Evolutionary conservation across 345 rosid genomes (phyloP).

Genomic region (Odontarrhena argentea): DNA sequence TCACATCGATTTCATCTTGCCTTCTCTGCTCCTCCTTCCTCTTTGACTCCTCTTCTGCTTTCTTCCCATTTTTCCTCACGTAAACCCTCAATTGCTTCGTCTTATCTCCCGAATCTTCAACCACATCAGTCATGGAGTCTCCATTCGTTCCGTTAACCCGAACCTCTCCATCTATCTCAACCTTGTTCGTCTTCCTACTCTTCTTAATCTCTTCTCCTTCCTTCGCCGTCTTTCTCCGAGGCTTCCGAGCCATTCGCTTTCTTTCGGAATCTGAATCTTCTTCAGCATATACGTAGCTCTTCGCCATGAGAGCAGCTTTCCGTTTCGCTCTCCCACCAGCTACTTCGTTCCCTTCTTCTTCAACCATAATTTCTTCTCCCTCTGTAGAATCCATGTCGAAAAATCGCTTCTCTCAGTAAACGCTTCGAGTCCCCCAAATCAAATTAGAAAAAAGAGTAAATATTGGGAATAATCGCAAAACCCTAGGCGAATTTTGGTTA

Average conservation of each 20-base stretch:
- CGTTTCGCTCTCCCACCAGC: background rate
- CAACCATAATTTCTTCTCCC: background rate
- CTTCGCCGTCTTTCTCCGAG: background rate
- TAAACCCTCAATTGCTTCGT: background rate
- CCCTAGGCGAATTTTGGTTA: conserved; percentile 20
- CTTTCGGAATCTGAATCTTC: background rate
- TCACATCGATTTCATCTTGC: background rate
- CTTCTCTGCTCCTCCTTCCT: background rate
- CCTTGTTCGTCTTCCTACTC: background rate
- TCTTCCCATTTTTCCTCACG: background rate
- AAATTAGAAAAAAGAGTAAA: no score
- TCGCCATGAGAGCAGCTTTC: background rate
- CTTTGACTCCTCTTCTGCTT: background rate
- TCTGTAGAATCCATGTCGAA: conserved; percentile 3
- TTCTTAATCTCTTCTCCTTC: background rate
- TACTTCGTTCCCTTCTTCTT: background rate
- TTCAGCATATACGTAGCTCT: background rate
- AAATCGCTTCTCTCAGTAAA: background rate
- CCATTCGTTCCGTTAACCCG: background rate
- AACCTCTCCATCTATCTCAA: background rate
- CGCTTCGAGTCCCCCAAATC: background rate
- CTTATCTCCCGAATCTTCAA: conserved; percentile 2
- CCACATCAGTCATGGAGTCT: background rate
- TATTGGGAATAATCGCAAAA: background rate
- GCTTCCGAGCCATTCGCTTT: background rate